phyloP scores from a whole-genome alignment of 2,329 filamentous ascomycete genomes.

The Metarhizium humberi region DNA sequence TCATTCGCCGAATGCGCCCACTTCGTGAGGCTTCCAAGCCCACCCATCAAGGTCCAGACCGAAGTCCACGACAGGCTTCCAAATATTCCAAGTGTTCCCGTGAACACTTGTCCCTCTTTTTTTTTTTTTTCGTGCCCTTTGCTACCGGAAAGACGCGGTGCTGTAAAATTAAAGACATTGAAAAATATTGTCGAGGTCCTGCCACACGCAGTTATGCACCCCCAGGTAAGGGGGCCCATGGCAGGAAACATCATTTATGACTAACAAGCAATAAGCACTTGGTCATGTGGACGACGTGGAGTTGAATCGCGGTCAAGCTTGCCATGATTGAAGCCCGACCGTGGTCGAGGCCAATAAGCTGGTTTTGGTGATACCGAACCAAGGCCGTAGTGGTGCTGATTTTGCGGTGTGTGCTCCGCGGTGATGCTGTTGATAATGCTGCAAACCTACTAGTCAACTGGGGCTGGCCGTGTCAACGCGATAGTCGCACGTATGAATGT shows the following conservation, averaged over 20 bases:
- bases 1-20: constrained; percentile 2
- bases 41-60: neutral
- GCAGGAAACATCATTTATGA: neutral
- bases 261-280: too few species aligned
- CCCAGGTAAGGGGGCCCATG: neutral
- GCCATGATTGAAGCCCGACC: too few species aligned
- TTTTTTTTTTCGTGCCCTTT: neutral
- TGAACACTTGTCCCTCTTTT: neutral
- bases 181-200: too few species aligned
- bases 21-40: constrained; percentile 1
- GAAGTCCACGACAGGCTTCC: constrained; percentile 1
- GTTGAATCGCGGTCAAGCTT: neutral
- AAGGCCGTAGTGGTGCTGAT: neutral
- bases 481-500: too few species aligned
- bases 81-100: neutral
- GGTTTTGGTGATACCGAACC: neutral
- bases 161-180: neutral
- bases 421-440: neutral
- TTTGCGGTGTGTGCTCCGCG: neutral
- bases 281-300: neutral
- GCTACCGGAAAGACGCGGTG: neutral
- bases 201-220: neutral
- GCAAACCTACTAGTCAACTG: neutral
- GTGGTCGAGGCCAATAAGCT: neutral
- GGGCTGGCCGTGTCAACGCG: neutral